A percentile compares a stretch with the other conserved stretches of the same genome.
Conservation (phyloP, 305 asterid genomes). For the Fraxinus ornus region DNA sequence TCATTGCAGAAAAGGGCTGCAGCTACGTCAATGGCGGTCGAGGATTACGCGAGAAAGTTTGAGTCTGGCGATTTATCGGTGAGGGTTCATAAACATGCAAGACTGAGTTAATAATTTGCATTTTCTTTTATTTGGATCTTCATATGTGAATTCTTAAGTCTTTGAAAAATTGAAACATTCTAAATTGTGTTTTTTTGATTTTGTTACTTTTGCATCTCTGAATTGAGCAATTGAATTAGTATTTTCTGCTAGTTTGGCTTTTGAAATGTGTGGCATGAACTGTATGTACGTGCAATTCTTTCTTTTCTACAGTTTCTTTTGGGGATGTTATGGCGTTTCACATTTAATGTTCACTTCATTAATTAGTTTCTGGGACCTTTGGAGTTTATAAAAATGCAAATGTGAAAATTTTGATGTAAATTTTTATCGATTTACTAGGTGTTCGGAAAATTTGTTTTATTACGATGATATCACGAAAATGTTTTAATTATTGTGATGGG, state of each 20-base stretch:
- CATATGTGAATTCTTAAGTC: constrained; percentile 9
- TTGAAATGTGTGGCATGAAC: neutral
- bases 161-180: neutral
- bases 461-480: neutral
- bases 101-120: neutral
- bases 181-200: neutral
- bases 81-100: constrained; percentile 21
- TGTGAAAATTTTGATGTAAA: neutral
- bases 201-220: neutral
- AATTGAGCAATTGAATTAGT: neutral
- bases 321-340: neutral
- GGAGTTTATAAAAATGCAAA: neutral
- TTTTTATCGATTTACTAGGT: neutral
- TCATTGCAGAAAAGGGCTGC: constrained; percentile 90
- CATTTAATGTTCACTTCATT: neutral
- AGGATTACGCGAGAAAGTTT: constrained; percentile 73
- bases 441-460: neutral
- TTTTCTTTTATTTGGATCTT: neutral
- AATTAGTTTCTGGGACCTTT: neutral
- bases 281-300: neutral
- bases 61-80: constrained; percentile 87
- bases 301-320: neutral
- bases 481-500: neutral
- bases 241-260: neutral
- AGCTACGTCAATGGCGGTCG: constrained; percentile 78